Evolutionary conservation across 371 early-diverging fungal species (phyloP).

Genomic region (Blyttiomyces sp.): DNA sequence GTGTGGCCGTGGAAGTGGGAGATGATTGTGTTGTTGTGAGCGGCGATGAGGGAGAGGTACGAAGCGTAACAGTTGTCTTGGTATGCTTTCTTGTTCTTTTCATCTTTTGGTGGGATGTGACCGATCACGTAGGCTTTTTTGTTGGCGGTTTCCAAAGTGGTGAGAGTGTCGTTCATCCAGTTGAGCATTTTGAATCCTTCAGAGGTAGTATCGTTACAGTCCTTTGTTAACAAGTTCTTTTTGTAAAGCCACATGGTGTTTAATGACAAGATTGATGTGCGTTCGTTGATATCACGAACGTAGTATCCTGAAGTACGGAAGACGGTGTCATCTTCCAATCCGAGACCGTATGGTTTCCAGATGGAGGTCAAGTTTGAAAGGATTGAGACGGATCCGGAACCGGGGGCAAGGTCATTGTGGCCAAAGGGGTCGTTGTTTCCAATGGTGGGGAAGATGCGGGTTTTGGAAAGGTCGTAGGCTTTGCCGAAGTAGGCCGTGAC

Average conservation of each 20-base stretch:
- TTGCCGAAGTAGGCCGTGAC: constrained; percentile 36
- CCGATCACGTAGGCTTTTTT: constrained; percentile 64
- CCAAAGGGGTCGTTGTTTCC: constrained; percentile 84
- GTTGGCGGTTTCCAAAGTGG: constrained; percentile 25
- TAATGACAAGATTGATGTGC: constrained; percentile 56
- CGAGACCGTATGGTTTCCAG: too few species aligned
- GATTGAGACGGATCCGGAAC: constrained; percentile 42
- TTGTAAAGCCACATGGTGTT: constrained; percentile 73
- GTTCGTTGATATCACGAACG: constrained; percentile 48
- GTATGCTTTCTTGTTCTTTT: constrained; percentile 50
- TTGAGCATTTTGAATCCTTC: constrained; percentile 65
- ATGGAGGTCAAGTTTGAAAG: constrained; percentile 48
- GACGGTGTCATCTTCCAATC: too few species aligned
- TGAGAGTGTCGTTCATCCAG: constrained; percentile 65
- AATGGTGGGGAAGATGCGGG: constrained; percentile 36
- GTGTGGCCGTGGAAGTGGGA: constrained; percentile 79
- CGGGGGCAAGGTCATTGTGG: constrained; percentile 60
- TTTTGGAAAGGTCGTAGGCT: constrained; percentile 17
- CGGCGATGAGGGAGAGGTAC: constrained; percentile 58
- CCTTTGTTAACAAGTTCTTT: constrained; percentile 63
- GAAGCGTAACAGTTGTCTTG: constrained; percentile 55
- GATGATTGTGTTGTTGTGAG: constrained; percentile 59
- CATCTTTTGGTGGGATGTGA: constrained; percentile 67
- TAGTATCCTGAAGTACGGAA: too few species aligned
- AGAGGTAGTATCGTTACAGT: constrained; percentile 53